phyloP scores from a whole-genome alignment of 2,329 filamentous ascomycete genomes.

The Nectriaceae sp. region DNA sequence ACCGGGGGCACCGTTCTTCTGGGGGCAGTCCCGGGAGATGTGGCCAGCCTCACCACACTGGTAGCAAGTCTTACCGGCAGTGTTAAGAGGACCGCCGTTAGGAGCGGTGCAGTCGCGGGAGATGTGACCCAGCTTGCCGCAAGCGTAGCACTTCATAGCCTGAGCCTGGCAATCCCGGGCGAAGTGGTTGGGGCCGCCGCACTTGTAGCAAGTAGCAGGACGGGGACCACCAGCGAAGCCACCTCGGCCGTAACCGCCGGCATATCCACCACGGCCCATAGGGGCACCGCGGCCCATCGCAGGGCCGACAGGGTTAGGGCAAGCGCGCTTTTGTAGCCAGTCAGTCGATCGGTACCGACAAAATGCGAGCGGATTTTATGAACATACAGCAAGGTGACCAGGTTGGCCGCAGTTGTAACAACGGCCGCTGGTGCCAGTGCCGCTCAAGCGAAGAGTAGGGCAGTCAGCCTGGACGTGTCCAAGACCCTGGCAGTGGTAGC shows the following conservation, averaged over 20 bases:
- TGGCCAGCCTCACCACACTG: constrained; percentile 94
- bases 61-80: constrained; percentile 98
- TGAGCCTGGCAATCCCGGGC: constrained; percentile 98
- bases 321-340: constrained; percentile 63
- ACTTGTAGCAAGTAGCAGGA: constrained; percentile 73
- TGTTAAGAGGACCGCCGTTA: constrained; percentile 94
- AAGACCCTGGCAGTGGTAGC: constrained; percentile 98
- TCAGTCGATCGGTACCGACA: constrained; percentile 14
- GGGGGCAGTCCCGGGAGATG: constrained; percentile 91
- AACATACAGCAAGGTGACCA: constrained; percentile 83
- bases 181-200: constrained; percentile 92
- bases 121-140: constrained; percentile 93
- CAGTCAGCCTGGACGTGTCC: constrained; percentile 99
- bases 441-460: constrained; percentile 90
- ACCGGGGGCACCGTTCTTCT: constrained; percentile 61
- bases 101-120: constrained; percentile 93
- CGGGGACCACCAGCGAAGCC: constrained; percentile 72
- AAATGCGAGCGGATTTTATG: constrained; percentile 1
- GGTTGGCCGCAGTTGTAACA: constrained; percentile 97
- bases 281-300: constrained; percentile 66
- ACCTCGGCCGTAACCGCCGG: constrained; percentile 66
- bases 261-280: constrained; percentile 71
- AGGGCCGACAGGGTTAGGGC: constrained; percentile 70
- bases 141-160: constrained; percentile 98
- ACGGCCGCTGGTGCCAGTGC: constrained; percentile 76